Percentiles rank a stretch among this genome's conserved stretches.
Evolutionary conservation across 2,329 filamentous ascomycete species (phyloP).

Genomic region (Blastomyces gilchristii): DNA sequence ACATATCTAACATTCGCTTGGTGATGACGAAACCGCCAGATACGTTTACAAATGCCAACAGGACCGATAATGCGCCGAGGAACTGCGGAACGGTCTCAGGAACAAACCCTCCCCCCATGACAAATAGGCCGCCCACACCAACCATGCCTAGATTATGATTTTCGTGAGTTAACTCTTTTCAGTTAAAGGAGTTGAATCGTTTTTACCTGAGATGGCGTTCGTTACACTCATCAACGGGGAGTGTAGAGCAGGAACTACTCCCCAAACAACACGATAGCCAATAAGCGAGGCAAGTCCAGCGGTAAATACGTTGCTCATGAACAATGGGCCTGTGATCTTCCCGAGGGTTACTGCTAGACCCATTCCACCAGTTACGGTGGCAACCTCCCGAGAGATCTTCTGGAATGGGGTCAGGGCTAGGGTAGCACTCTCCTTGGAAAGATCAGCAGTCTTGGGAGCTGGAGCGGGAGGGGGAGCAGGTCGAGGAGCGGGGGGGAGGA

Average conservation of each 20-base stretch:
- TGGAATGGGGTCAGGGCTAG: conserved; percentile 73
- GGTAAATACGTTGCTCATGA: conserved; percentile 81
- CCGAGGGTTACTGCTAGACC: conserved; percentile 63
- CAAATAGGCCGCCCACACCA: conserved; percentile 76
- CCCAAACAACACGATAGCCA: conserved; percentile 83
- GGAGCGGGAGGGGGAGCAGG: conserved; percentile 48
- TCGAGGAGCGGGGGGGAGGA: conserved; percentile 65
- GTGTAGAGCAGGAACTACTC: conserved; percentile 70
- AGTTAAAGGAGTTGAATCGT: background rate
- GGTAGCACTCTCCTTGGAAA: conserved; percentile 44
- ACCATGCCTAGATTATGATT: conserved; percentile 54
- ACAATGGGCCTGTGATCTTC: conserved; percentile 68
- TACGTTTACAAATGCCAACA: conserved; percentile 80
- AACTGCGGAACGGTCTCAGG: conserved; percentile 69
- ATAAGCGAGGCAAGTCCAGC: conserved; percentile 76
- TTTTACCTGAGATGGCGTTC: conserved; percentile 70
- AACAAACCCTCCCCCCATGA: conserved; percentile 71
- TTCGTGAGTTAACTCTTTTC: background rate
- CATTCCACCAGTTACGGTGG: conserved; percentile 66
- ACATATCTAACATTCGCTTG: conserved; percentile 90
- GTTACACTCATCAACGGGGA: conserved; percentile 88
- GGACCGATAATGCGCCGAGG: conserved; percentile 68
- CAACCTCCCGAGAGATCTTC: conserved; percentile 65
- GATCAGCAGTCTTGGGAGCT: conserved; percentile 30
- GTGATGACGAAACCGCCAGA: conserved; percentile 85